Evolutionary conservation across 2,329 filamentous ascomycete species (phyloP).

Genomic region (Colletotrichum lentis): DNA sequence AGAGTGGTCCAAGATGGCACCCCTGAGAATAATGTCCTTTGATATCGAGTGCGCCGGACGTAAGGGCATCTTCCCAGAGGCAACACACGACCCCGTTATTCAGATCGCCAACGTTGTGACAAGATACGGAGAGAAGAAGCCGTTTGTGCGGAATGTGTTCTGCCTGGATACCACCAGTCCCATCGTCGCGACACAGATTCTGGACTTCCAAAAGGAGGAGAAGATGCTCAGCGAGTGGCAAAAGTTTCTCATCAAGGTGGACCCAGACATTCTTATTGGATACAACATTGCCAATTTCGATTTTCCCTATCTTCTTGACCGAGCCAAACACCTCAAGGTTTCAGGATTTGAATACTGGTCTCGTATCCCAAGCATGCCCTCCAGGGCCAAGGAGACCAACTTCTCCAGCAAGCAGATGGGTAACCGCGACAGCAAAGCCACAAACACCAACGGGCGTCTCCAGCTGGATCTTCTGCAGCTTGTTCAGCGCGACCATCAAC

Average conservation of each 20-base stretch:
- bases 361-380: slow-evolving; percentile 74
- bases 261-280: slow-evolving; percentile 96
- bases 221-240: slow-evolving; percentile 94
- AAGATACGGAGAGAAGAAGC: slow-evolving; percentile 91
- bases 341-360: slow-evolving; percentile 86
- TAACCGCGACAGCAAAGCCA: slow-evolving; percentile 90
- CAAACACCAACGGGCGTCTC: slow-evolving; percentile 91
- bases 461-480: slow-evolving; percentile 95
- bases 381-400: slow-evolving; percentile 78
- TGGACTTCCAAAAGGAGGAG: slow-evolving; percentile 82
- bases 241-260: slow-evolving; percentile 86
- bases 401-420: slow-evolving; percentile 99
- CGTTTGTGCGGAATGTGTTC: slow-evolving; percentile 96
- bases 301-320: slow-evolving; percentile 92
- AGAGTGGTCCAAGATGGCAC: slow-evolving; percentile 98
- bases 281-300: slow-evolving; percentile 99
- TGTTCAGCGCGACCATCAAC: slow-evolving; percentile 91
- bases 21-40: slow-evolving; percentile 89
- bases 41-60: slow-evolving; percentile 98
- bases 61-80: slow-evolving; percentile 96
- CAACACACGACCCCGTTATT: slow-evolving; percentile 91
- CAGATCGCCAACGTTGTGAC: slow-evolving; percentile 98
- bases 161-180: slow-evolving; percentile 90
- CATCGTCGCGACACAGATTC: slow-evolving; percentile 93
- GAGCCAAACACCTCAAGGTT: slow-evolving; percentile 85